These are phyloP conservation scores for Solanum acaule DNA, from an alignment of 257 asterid species.

Conservation along the genomic window DNA sequence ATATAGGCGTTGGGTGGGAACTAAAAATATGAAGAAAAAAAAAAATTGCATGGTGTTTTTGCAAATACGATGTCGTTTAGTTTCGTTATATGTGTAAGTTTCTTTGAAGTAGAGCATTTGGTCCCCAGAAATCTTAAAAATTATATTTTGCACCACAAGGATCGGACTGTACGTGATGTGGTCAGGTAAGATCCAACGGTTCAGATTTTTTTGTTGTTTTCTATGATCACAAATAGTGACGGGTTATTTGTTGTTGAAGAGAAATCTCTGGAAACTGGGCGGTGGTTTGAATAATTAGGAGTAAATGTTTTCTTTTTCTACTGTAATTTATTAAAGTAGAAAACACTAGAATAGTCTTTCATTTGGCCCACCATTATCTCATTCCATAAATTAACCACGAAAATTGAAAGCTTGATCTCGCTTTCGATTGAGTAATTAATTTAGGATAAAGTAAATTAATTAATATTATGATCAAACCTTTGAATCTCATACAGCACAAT, in stretches of 20 bases:
- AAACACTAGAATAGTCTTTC: not conserved
- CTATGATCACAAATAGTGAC: not conserved
- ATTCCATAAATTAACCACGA: not conserved
- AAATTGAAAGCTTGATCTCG: not conserved
- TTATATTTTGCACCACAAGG: not conserved
- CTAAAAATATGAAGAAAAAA: not conserved
- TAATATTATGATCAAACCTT: not conserved
- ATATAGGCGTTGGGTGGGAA: not conserved
- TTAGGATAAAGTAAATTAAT: not conserved
- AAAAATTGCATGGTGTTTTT: too few relatives aligned
- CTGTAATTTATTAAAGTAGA: not conserved
- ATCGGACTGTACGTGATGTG: not conserved
- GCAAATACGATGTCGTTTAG: not conserved
- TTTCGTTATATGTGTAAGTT: not conserved
- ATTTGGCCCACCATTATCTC: not conserved
- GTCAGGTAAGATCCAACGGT: not conserved
- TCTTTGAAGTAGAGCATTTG: not conserved
- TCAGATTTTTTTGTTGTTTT: not conserved
- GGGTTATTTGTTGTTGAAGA: not conserved
- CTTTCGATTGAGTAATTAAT: not conserved
- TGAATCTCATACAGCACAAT: not conserved
- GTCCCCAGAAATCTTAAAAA: not conserved
- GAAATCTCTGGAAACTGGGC: not conserved
- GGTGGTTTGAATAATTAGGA: not conserved
- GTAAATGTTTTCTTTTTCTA: not conserved